Evolutionary conservation across 495 filamentous ascomycete species (phyloP), one percentile per base, ranked within the genome.

Genomic region (Beverwykella pulmonaria): DNA sequence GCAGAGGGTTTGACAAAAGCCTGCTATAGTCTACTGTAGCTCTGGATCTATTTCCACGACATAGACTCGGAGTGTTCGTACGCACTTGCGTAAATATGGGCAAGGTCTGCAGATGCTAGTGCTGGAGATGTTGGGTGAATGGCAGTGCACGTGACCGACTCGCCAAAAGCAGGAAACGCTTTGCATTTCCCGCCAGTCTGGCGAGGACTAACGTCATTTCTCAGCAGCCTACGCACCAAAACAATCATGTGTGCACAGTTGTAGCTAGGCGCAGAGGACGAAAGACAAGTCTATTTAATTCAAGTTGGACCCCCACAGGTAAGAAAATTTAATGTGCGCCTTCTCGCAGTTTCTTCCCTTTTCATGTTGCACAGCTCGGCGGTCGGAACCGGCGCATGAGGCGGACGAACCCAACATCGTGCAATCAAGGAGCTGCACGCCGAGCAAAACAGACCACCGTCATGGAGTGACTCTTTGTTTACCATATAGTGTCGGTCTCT

Each of bases 341-440:
- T 22, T 54, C 17, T 32, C 27, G 29, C 52, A 2, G 48, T 23
- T 23, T 52, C 6, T n/a, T 10, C 17, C 26, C 1, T 44, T n/a
- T 44, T 44, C 39, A 7, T 14, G 39, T 44, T 44, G 8, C 17
- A 44, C 39, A 14, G 39, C 5, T 14, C 23, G 39, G 39, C 17
- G 39, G 3, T 44, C 39, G 17, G 39, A 44, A n/a, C 39, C 39
- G 39, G 15, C 39, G 39, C 39, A 10, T 9, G 39, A n/a, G 15
- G 39, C 12, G 25, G n/a, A 50, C 48, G 15, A 25, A 7, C 3
- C 48, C 25, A 25, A 25, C 53, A 39, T 39, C 9, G 53, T 44
- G 55, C 41, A 59, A 59, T 49, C 56, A 48, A 48, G 41, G 15
- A 23, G 56, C 9, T 48, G 39, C 41, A 59, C 36, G 54, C 54